Evolutionary conservation across 331 rosid genomes (phyloP), one percentile per base, ranked within the genome.

Genomic region (Malus hybrid): DNA sequence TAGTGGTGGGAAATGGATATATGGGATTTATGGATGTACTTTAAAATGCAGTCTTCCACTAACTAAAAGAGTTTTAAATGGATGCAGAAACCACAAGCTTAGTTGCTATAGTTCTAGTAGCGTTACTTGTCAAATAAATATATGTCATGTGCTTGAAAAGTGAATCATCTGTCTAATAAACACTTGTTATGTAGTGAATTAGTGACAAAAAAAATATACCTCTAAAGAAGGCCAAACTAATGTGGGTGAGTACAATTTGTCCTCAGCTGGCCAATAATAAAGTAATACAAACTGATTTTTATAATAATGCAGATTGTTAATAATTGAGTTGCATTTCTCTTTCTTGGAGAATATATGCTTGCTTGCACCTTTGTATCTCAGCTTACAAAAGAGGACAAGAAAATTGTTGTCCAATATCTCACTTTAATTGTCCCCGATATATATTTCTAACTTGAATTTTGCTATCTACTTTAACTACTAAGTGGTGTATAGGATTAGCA

Each of bases 31-130:
- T 60, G 46, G 46, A 83, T 80, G 84, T 84, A 79, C 79, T 88
- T 87, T 87, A 63, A 79, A 89, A 77, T 84, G 80, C 83, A 88
- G 77, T 79, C 81, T 77, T 78, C 95, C 97, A 90, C 90, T 75
- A 79, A 80, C 75, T 66, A 52, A 79, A 83, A 8, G 46, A 39
- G 12, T 39, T 39, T 9, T 39, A 1, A 39, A 39, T 39, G 46
- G 46, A 39, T 9, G 46, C 46, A 39, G 46, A 28, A 28, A 28
- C 29, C 29, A 28, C 29, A 28, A 28, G 29, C 29, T 28, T 28
- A 28, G 29, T 28, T 28, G 29, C 29, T 28, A 28, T 28, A 3
- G 29, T 28, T 28, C 11, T 9, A 7, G 44, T 36, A 36, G 44
- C 44, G 3, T 36, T 36, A 36, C 4, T 9, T 36, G 46, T 39